These are phyloP conservation scores for Blastobotrys malaysiensis DNA, from an alignment of 1,139 yeast species.

Conservation along the genomic window DNA sequence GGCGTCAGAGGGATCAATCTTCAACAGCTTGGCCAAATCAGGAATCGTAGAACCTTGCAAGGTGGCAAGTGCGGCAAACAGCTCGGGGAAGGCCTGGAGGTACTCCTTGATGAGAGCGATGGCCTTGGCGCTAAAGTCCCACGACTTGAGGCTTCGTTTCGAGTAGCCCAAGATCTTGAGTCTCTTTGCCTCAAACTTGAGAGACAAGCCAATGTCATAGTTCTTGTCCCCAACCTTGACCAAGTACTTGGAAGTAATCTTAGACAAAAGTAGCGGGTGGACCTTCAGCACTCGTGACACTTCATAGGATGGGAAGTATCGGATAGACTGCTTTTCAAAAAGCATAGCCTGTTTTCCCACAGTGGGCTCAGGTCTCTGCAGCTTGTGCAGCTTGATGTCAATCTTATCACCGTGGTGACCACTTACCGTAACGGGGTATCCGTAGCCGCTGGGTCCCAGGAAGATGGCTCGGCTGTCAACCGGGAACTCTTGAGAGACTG, in stretches of 20 bases:
- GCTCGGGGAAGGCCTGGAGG: slow-evolving; percentile 51
- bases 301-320: slow-evolving; percentile 63
- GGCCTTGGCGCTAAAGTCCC: slow-evolving; percentile 84
- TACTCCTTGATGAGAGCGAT: slow-evolving; percentile 60
- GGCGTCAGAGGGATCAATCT: slow-evolving; percentile 40
- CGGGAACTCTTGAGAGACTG: slow-evolving; percentile 81
- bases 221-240: slow-evolving; percentile 52
- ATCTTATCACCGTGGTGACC: slow-evolving; percentile 43
- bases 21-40: slow-evolving; percentile 37
- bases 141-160: slow-evolving; percentile 56
- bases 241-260: slow-evolving; percentile 67
- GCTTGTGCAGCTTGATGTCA: slow-evolving; percentile 28
- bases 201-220: slow-evolving; percentile 75
- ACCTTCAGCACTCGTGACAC: slow-evolving; percentile 56
- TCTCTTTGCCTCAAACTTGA: slow-evolving; percentile 75
- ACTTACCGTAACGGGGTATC: slow-evolving; percentile 70
- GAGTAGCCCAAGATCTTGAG: slow-evolving; percentile 87
- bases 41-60: slow-evolving; percentile 38
- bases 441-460: slow-evolving; percentile 84
- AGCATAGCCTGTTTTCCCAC: slow-evolving; percentile 47
- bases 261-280: slow-evolving; percentile 63
- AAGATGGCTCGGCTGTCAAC: slow-evolving; percentile 66
- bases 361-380: slow-evolving; percentile 27
- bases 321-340: slow-evolving; percentile 50
- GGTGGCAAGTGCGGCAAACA: slow-evolving; percentile 44